These are phyloP conservation scores for Mucor racemosus DNA, from an alignment of 371 early-diverging fungal genomes.

Conservation along the genomic window DNA sequence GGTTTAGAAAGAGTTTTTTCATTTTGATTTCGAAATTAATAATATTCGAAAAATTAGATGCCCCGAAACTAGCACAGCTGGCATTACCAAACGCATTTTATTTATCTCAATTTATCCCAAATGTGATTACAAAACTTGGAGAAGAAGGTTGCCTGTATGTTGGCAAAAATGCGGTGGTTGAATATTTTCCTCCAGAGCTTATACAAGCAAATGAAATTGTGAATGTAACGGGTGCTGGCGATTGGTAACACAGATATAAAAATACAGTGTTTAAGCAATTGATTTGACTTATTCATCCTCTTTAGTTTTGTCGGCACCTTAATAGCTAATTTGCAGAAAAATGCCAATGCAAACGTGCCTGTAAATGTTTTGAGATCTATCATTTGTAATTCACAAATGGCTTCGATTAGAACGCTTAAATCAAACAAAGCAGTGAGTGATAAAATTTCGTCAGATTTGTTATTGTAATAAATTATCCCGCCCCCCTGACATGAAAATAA, in stretches of 20 bases:
- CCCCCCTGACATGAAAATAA: constrained; percentile 5
- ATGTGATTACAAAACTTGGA: constrained; percentile 65
- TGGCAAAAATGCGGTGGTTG: constrained; percentile 16
- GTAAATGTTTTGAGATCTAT: constrained; percentile 21
- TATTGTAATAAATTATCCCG: constrained; percentile 9
- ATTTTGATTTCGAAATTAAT: neutral
- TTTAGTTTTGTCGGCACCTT: constrained; percentile 53
- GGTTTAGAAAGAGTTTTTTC: neutral
- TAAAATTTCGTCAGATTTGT: constrained; percentile 13
- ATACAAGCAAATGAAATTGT: constrained; percentile 41
- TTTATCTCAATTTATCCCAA: constrained; percentile 49
- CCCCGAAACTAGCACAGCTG: constrained; percentile 22
- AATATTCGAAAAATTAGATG: constrained; percentile 8
- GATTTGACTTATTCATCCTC: neutral
- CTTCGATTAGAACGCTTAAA: constrained; percentile 45
- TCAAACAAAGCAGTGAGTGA: constrained; percentile 45
- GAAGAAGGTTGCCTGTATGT: constrained; percentile 55
- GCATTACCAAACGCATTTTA: constrained; percentile 32
- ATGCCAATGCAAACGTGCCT: constrained; percentile 10
- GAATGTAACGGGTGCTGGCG: constrained; percentile 79
- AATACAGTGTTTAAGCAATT: neutral
- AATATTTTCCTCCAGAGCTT: constrained; percentile 47
- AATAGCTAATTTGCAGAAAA: constrained; percentile 38
- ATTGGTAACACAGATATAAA: constrained; percentile 50
- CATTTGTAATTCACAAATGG: constrained; percentile 36